These are phyloP conservation scores for Skeletonema grethae DNA, from an alignment of 108 stramenopile species.

Conservation along the genomic window DNA sequence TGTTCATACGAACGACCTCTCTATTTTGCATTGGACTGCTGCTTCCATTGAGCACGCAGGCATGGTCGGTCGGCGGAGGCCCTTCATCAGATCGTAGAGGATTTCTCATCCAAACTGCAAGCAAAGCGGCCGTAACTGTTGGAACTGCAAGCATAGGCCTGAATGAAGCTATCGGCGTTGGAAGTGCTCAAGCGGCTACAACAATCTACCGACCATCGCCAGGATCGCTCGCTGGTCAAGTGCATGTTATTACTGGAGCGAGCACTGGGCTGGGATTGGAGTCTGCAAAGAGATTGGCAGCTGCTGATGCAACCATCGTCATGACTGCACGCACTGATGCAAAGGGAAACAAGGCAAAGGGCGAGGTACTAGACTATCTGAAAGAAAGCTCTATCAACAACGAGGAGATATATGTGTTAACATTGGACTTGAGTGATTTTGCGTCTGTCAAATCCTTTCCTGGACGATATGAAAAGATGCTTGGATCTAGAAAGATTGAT, in stretches of 20 bases:
- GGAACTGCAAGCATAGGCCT: conserved; percentile 2
- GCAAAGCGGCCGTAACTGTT: background rate
- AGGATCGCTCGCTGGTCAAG: conserved; percentile 6
- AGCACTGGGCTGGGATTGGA: conserved; percentile 50
- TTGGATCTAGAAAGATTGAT: conserved; percentile 25
- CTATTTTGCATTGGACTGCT: background rate
- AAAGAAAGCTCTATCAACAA: conserved; percentile 7
- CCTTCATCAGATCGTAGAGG: background rate
- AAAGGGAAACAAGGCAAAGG: conserved; percentile 11
- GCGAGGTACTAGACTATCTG: conserved; percentile 2
- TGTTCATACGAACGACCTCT: background rate
- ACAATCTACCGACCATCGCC: conserved; percentile 3
- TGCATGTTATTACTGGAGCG: conserved; percentile 37
- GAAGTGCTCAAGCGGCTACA: background rate
- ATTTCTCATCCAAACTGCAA: background rate
- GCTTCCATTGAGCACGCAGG: background rate
- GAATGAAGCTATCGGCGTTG: conserved; percentile 1
- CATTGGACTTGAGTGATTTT: conserved; percentile 10
- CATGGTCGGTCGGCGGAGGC: background rate
- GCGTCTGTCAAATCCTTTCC: conserved; percentile 14
- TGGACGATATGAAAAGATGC: conserved; percentile 8
- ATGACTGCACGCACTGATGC: conserved; percentile 16
- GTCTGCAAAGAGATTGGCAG: conserved; percentile 28
- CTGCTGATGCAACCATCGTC: conserved; percentile 45
- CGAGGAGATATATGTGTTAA: background rate